Base-by-base conservation (phyloP, 1,284 basidiomycete species). In the Porodaedalea pini region DNA sequence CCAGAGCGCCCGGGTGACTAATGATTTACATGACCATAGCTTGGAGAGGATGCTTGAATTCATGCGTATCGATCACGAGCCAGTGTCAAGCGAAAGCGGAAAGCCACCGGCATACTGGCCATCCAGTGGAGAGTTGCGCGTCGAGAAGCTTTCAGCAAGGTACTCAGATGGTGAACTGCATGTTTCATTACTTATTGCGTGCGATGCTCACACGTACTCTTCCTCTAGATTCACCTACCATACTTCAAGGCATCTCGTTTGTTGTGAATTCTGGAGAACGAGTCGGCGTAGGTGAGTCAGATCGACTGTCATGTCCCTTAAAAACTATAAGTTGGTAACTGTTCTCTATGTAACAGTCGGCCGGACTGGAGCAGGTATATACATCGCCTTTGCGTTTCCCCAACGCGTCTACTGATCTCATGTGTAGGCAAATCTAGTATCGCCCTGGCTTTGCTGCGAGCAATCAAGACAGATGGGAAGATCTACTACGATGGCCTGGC, bases 11-110 rank as follows among this genome's bases (percentile, higher is more conserved):
- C n/a, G n/a, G n/a, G n/a, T n/a, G n/a, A n/a, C n/a, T n/a, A n/a
- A n/a, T n/a, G n/a, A n/a, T n/a, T n/a, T n/a, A n/a, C n/a, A n/a
- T n/a, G n/a, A n/a, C n/a, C n/a, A n/a, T n/a, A 67, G 66, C 47
- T 68, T 78, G 39, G 77, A 78, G 58, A 66, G 76, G 37, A 72
- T 78, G 47, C 70, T 75, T 55, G 71, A 75, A 43, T 78, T 75
- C 65, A 61, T 76, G 25, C 63, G 70, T 21, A 76, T 78, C 59
- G 73, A 74, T 29, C 51, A 76, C 58, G 77, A 78, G 61, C 73
- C 74, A 2, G 53, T 58, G 21, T 61, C 63, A 5, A 62, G 65
- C 1, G 59, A 64, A 1, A 39, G 55, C 17, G 51, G 57, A 40
- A 48, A 39, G 31, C 57, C 57, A 13, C 57, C 77, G 4, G 76